Conservation (phyloP, 352 stramenopile species). For the Phytophthora europaea region DNA sequence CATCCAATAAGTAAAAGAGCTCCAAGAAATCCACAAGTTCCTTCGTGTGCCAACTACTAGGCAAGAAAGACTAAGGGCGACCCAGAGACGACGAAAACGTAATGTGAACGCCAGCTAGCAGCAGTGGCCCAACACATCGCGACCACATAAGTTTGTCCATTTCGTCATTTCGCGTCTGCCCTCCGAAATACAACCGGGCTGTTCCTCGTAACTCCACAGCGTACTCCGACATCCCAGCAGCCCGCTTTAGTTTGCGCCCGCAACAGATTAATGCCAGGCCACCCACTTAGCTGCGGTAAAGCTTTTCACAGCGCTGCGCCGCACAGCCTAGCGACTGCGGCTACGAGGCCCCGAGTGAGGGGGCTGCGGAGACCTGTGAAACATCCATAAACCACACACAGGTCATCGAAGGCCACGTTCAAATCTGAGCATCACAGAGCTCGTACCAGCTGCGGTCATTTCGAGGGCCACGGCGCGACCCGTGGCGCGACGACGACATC, state of each 20-base stretch:
- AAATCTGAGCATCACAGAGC: not conserved
- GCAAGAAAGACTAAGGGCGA: slow-evolving; percentile 2
- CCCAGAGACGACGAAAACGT: slow-evolving; percentile 28
- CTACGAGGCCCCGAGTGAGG: slow-evolving; percentile 34
- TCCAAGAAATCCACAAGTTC: slow-evolving; percentile 24
- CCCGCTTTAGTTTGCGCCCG: slow-evolving; percentile 12
- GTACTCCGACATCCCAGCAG: slow-evolving; percentile 16
- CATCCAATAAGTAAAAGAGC: slow-evolving; percentile 18
- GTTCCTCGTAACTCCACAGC: slow-evolving; percentile 18
- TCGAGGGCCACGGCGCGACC: slow-evolving; percentile 36
- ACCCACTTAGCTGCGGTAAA: slow-evolving; percentile 5
- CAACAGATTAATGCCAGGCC: slow-evolving; percentile 2
- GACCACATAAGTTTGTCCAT: slow-evolving; percentile 38
- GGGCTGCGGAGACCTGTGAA: slow-evolving; percentile 34
- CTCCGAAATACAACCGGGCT: slow-evolving; percentile 30
- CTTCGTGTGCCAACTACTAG: not conserved
- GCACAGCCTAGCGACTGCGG: slow-evolving; percentile 35
- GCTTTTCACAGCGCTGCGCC: not conserved
- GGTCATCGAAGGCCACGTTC: not conserved
- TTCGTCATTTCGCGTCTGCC: slow-evolving; percentile 13
- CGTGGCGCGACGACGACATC: slow-evolving; percentile 32
- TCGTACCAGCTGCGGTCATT: slow-evolving; percentile 45
- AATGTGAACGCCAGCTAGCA: slow-evolving; percentile 31
- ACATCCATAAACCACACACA: not conserved
- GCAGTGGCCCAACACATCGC: slow-evolving; percentile 24